These are phyloP conservation scores for Phycomyces blakesleeanus DNA, from an alignment of 192 early-diverging fungal genomes.

Conservation along the genomic window DNA sequence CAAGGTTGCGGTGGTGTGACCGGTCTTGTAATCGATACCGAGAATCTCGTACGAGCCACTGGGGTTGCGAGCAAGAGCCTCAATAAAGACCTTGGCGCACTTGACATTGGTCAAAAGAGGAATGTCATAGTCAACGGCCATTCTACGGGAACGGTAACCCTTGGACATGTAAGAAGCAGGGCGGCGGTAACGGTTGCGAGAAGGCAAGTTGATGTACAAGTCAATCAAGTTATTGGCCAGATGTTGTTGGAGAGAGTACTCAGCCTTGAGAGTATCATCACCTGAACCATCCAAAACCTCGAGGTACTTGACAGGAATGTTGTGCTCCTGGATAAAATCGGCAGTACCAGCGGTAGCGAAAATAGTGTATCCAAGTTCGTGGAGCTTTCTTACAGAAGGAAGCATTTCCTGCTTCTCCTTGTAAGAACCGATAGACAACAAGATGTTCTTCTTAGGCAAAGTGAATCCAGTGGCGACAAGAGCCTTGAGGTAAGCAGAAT, in stretches of 20 bases:
- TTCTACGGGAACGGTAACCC: constrained; percentile 92
- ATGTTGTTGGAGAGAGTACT: constrained; percentile 93
- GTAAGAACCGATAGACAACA: constrained; percentile 95
- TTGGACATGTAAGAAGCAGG: constrained; percentile 92
- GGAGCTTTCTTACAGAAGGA: constrained; percentile 82
- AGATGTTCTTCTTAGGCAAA: constrained; percentile 93
- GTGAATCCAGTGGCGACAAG: constrained; percentile 89
- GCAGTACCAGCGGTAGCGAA: constrained; percentile 97
- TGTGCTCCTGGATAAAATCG: constrained; percentile 95
- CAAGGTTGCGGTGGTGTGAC: constrained; percentile 74
- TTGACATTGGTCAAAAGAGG: constrained; percentile 99
- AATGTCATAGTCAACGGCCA: constrained; percentile 96
- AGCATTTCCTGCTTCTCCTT: constrained; percentile 98
- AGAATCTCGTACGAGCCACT: constrained; percentile 60
- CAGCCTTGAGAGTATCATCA: constrained; percentile 62
- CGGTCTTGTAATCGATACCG: constrained; percentile 87
- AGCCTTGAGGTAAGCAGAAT: constrained; percentile 97
- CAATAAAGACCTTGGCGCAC: constrained; percentile 97
- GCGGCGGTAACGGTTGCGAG: constrained; percentile 93
- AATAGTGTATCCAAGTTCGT: constrained; percentile 81
- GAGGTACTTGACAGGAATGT: constrained; percentile 86
- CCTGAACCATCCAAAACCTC: constrained; percentile 65
- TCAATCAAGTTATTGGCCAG: constrained; percentile 96
- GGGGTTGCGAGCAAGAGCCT: constrained; percentile 77
- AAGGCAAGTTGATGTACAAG: constrained; percentile 98